Conservation (phyloP, 768 basidiomycete genomes). For the Boletus vermiculosoides region DNA sequence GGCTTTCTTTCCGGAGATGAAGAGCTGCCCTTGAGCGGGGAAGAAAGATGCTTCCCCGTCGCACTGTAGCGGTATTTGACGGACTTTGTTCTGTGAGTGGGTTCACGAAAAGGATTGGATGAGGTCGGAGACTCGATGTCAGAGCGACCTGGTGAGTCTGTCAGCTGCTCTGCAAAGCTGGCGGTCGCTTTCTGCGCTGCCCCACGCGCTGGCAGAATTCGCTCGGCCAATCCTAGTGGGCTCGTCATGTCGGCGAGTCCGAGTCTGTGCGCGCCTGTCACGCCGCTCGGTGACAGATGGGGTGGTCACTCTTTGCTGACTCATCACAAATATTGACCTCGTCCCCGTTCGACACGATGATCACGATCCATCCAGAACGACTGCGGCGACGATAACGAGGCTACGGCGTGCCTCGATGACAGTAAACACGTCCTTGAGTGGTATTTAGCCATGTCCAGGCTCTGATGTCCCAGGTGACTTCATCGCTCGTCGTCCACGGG, state of each 20-base stretch:
- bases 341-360: slow-evolving; percentile 1
- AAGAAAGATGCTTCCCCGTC: slow-evolving; percentile 34
- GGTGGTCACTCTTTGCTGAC: slow-evolving; percentile 14
- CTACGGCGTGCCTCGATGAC: background rate
- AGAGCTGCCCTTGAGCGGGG: slow-evolving; percentile 31
- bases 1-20: slow-evolving; percentile 32
- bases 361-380: background rate
- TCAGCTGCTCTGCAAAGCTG: slow-evolving; percentile 34
- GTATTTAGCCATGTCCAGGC: background rate
- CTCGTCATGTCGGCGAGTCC: slow-evolving; percentile 14
- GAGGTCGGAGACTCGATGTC: slow-evolving; percentile 21
- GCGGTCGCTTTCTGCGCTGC: slow-evolving; percentile 36
- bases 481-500: slow-evolving; percentile 2
- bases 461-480: background rate
- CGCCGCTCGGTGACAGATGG: slow-evolving; percentile 12
- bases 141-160: slow-evolving; percentile 25
- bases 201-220: slow-evolving; percentile 29
- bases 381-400: slow-evolving; percentile 3
- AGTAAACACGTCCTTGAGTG: background rate
- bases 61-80: slow-evolving; percentile 35
- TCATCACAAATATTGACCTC: background rate
- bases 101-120: slow-evolving; percentile 27
- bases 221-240: slow-evolving; percentile 9
- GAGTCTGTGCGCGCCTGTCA: slow-evolving; percentile 12
- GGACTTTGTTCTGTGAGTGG: slow-evolving; percentile 21